Base-by-base conservation (phyloP, 2,329 filamentous ascomycete genomes). In the Arthrobotrys megalospora region DNA sequence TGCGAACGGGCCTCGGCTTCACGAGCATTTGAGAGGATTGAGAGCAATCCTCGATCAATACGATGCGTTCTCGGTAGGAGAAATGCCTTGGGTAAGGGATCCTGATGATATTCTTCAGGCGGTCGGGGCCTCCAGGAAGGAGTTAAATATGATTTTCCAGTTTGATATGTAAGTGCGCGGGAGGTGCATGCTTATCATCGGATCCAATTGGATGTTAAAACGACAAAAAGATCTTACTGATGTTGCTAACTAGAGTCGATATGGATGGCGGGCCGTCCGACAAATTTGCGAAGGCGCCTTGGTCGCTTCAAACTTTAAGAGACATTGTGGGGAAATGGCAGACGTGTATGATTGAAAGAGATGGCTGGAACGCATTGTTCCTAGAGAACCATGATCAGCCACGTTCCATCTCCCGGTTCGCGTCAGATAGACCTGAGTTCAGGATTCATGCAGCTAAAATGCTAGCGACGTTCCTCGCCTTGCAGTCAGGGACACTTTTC, bases 71-170 rank as follows among this genome's bases (percentile, higher is more conserved):
- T 92, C 90, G 0, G 90, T 93, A 0, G 91, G 91, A 60, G 91
- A 93, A 83, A 87, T 92, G 28, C 90, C 90, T 0, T 81, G 82
- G 80, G 84, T 86, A 0, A 84, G 84, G 3, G 86, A 86, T 58
- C 84, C 85, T 6, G 83, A 87, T 6, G 87, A 89, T 72, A 86
- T 89, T 0, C 81, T 90, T 5, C 85, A 85, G 12, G 86, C 86
- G 6, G 90, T 92, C 1, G 86, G 86, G 1, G 87, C 86, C 21
- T 87, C 88, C 63, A 86, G 88, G 14, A 86, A 87, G 36, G 90
- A 92, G 82, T 84, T 92, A 52, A 90, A 88, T 82, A 92, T 92
- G 90, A 90, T 92, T 41, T 92, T 93, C 84, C 89, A 91, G 81
- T 93, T 93, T 82, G 90, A 92, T 72, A 85, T 89, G 87, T 88